Conservation (phyloP, 2,329 filamentous ascomycete species). For the Paramyrothecium roridum region DNA sequence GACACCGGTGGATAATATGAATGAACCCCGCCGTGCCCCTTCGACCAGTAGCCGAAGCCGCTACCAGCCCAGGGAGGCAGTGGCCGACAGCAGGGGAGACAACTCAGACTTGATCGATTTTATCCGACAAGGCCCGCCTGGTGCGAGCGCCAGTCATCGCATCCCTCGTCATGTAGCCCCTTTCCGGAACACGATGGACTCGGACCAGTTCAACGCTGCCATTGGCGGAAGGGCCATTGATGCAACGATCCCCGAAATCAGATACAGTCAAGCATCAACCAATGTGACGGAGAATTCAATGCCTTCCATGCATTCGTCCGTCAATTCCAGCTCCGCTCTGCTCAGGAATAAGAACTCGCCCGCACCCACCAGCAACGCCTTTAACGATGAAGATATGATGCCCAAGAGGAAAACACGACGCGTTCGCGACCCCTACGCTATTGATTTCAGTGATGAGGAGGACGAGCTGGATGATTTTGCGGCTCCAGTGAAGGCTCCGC, state of each 20-base stretch:
- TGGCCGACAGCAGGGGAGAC: constrained; percentile 58
- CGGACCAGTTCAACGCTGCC: constrained; percentile 65
- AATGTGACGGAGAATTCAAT: constrained; percentile 56
- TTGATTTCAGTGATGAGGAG: constrained; percentile 71
- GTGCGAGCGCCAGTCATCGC: constrained; percentile 56
- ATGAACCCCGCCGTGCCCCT: constrained; percentile 34
- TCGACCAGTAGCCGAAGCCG: constrained; percentile 45
- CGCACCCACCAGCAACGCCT: constrained; percentile 28
- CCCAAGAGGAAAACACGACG: constrained; percentile 73
- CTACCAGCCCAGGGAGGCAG: constrained; percentile 70
- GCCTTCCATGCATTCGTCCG: constrained; percentile 58
- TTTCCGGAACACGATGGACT: constrained; percentile 82
- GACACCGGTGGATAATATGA: constrained; percentile 30
- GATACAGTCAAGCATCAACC: constrained; percentile 55
- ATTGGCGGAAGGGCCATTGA: constrained; percentile 56
- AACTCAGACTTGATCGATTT: constrained; percentile 93
- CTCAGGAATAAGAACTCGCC: constrained; percentile 39
- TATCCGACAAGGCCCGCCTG: constrained; percentile 80
- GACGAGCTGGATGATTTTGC: constrained; percentile 26
- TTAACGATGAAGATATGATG: constrained; percentile 52
- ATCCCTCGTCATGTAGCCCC: constrained; percentile 82
- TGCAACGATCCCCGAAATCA: constrained; percentile 52
- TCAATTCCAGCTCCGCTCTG: constrained; percentile 74
- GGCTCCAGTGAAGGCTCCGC: constrained; percentile 19
- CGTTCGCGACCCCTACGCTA: constrained; percentile 87